Conservation (phyloP, 148 eudicot species). For the Amaranthus cruentus region DNA sequence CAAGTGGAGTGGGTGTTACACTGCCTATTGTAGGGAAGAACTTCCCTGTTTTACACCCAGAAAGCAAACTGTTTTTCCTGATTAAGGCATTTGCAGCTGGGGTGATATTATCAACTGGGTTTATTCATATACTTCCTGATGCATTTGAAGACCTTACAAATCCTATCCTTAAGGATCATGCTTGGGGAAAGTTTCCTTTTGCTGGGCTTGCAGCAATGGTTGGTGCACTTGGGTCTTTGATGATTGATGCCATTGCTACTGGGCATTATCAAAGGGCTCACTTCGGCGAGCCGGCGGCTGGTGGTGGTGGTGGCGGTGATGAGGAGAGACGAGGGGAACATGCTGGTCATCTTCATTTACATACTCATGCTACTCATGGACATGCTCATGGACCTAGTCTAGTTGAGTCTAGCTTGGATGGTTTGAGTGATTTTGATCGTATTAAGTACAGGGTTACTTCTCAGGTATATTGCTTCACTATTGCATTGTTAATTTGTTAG, state of each 20-base stretch:
- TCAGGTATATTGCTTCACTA: constrained; percentile 10
- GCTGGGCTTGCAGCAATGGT: constrained; percentile 26
- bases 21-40: constrained; percentile 26
- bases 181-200: constrained; percentile 28
- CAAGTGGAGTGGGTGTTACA: constrained; percentile 19
- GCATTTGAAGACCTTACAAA: constrained; percentile 21
- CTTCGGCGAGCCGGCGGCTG: not conserved
- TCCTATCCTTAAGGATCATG: constrained; percentile 17
- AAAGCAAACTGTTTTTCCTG: constrained; percentile 25
- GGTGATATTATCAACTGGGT: constrained; percentile 35
- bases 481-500: too few species aligned
- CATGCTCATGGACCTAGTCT: constrained; percentile 19
- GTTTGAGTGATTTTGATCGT: constrained; percentile 20
- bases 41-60: constrained; percentile 18
- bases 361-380: constrained; percentile 19
- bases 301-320: not conserved
- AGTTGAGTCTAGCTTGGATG: not conserved
- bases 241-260: constrained; percentile 35
- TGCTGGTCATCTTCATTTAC: constrained; percentile 14
- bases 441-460: constrained; percentile 21
- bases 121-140: constrained; percentile 30
- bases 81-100: constrained; percentile 39
- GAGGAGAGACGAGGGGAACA: constrained; percentile 10
- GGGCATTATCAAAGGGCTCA: constrained; percentile 21
- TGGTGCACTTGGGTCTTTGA: constrained; percentile 30